Base-by-base conservation (phyloP, 257 asterid species). In the Rubia yunnanensis region DNA sequence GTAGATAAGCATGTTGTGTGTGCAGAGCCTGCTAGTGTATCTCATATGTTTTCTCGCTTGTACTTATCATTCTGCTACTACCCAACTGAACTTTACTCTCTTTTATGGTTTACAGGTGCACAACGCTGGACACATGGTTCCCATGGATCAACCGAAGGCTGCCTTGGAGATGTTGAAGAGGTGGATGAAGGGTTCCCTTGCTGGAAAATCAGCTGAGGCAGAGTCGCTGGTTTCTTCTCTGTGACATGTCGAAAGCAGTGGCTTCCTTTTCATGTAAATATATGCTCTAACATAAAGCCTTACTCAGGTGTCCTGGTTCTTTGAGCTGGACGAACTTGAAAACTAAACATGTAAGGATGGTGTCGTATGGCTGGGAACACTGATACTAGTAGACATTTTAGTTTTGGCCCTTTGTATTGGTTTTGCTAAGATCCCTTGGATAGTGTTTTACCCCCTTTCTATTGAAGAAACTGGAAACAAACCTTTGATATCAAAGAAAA, bases 111-210 rank as follows among this genome's bases (percentile, higher is more conserved):
- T 75, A 74, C 74, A 91, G 98, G 95, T 91, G 50, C 98, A 77
- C 65, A 90, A 88, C 76, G 90, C 98, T 61, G 98, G 98, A 41
- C 98, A 91, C 83, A 91, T 91, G 97, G 97, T 91, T 71, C 97
- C 97, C 18, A 91, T 91, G 97, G 97, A 91, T 79, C 96, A 88
- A 77, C 96, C 98, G 48, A 79, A 85, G 73, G 91, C 95, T 68
- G 79, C 98, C 15, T 57, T 91, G 32, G 90, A 85, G 80, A 91
- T 91, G 98, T 79, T 91, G 77, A 76, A 82, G 77, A 82, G 87
- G 83, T 91, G 98, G 98, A 86, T 79, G 81, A 35, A 73, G 34
- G 88, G 88, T 50, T 80, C 95, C 1, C 94, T 91, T 67, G 70
- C 86, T 13, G 68, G 67, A 60, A 48, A 50, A 24, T 63, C 76